Conservation (phyloP, 331 rosid genomes). For the Cydonia oblonga region DNA sequence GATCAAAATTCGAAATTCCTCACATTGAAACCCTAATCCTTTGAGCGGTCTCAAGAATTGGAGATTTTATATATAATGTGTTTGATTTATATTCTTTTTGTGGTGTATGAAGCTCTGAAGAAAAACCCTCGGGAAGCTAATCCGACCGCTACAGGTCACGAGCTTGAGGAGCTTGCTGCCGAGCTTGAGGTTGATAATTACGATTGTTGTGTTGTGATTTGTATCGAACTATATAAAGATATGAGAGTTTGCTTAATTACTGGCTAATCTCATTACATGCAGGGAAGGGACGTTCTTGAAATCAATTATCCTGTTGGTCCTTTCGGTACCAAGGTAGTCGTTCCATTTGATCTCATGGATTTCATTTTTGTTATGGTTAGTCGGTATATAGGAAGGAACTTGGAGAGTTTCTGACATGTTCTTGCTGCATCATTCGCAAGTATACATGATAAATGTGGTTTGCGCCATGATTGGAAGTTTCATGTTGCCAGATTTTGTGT, state of each 20-base stretch:
- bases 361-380: not conserved
- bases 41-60: not conserved
- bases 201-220: not conserved
- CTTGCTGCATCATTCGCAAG: not conserved
- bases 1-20: not conserved
- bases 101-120: constrained; percentile 7
- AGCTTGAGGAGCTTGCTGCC: constrained; percentile 31
- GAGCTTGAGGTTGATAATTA: constrained; percentile 16
- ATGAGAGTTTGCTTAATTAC: not conserved
- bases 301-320: constrained; percentile 36
- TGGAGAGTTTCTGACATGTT: not conserved
- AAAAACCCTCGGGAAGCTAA: constrained; percentile 16
- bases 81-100: not conserved
- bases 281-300: constrained; percentile 35
- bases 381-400: not conserved
- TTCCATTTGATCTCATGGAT: not conserved
- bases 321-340: constrained; percentile 33
- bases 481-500: not conserved
- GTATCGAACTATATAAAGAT: not conserved
- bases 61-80: not conserved
- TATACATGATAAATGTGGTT: not conserved
- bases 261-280: not conserved
- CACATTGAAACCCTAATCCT: not conserved
- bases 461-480: not conserved
- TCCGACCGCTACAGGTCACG: constrained; percentile 25